phyloP scores from a whole-genome alignment of 306 rosid species.

The Quercus variabilis region DNA sequence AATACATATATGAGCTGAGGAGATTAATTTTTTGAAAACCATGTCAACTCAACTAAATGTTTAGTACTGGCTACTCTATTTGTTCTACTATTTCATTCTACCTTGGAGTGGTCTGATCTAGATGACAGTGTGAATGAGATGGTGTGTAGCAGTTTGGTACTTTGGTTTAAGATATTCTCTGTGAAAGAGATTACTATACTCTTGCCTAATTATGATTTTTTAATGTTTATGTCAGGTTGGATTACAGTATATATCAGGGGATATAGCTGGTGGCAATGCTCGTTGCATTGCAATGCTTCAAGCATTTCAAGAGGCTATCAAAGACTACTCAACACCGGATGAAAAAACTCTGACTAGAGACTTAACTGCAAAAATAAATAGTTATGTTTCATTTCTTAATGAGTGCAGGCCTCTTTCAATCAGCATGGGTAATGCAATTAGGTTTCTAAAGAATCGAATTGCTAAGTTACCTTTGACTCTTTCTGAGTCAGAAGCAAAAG shows the following conservation, averaged over 20 bases:
- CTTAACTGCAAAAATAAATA: slow-evolving; percentile 46
- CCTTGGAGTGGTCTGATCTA: neutral
- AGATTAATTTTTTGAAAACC: neutral
- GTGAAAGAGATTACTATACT: neutral
- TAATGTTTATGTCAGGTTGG: slow-evolving; percentile 39
- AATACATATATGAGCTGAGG: neutral
- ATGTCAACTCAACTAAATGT: neutral
- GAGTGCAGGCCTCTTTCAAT: slow-evolving; percentile 62
- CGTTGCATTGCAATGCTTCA: slow-evolving; percentile 62
- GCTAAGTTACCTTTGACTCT: slow-evolving; percentile 48
- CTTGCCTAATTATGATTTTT: slow-evolving; percentile 18
- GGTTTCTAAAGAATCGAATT: slow-evolving; percentile 54
- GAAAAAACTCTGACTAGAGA: slow-evolving; percentile 51
- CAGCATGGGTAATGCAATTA: slow-evolving; percentile 68
- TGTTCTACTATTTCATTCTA: neutral
- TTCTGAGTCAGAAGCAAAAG: slow-evolving; percentile 55
- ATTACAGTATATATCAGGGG: slow-evolving; percentile 44
- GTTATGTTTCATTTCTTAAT: slow-evolving; percentile 55
- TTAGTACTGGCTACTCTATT: neutral
- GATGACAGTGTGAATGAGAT: neutral
- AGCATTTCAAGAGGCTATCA: slow-evolving; percentile 60
- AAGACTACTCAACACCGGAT: slow-evolving; percentile 47
- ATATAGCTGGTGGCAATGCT: slow-evolving; percentile 54
- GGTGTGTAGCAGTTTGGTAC: neutral
- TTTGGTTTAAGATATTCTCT: neutral